Percentiles rank a stretch among this genome's conserved stretches.
phyloP scores from a whole-genome alignment of 2,329 filamentous ascomycete species.

The Botrytis byssoidea region DNA sequence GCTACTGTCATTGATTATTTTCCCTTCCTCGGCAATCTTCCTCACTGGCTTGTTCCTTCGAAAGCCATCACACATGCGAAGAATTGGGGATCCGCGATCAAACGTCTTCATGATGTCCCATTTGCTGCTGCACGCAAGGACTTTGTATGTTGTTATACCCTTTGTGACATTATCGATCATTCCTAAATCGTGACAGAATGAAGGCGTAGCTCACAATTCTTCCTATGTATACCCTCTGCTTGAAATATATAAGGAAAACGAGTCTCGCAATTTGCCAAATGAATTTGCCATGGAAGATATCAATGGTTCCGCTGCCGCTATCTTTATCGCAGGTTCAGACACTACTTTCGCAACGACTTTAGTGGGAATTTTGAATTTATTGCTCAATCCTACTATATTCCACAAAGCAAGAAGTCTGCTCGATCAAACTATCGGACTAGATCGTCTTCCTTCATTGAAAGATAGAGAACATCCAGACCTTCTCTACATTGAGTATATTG shows the following conservation, averaged over 20 bases:
- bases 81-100: conserved; percentile 39
- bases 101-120: conserved; percentile 46
- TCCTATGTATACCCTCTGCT: conserved; percentile 21
- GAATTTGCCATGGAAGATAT: conserved; percentile 37
- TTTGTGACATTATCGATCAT: too few species aligned
- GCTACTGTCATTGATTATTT: conserved; percentile 49
- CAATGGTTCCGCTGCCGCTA: conserved; percentile 49
- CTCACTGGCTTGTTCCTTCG: conserved; percentile 39
- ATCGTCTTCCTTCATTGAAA: conserved; percentile 14
- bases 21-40: conserved; percentile 41
- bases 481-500: conserved; percentile 46
- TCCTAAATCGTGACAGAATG: conserved; percentile 21
- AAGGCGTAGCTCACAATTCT: conserved; percentile 6
- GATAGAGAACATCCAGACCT: conserved; percentile 44
- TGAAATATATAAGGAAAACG: background rate
- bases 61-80: conserved; percentile 35
- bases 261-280: conserved; percentile 13
- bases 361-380: conserved; percentile 43
- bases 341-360: conserved; percentile 45
- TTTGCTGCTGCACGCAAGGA: conserved; percentile 33
- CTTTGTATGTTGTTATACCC: conserved; percentile 3
- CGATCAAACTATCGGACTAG: conserved; percentile 45
- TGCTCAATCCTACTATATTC: conserved; percentile 44
- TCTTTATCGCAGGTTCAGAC: conserved; percentile 45
- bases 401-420: conserved; percentile 48